Percentiles rank a stretch among this genome's conserved stretches.
These are phyloP conservation scores for Cylindrotheca closterium DNA, from an alignment of 108 stramenopile species.

Conservation along the genomic window DNA sequence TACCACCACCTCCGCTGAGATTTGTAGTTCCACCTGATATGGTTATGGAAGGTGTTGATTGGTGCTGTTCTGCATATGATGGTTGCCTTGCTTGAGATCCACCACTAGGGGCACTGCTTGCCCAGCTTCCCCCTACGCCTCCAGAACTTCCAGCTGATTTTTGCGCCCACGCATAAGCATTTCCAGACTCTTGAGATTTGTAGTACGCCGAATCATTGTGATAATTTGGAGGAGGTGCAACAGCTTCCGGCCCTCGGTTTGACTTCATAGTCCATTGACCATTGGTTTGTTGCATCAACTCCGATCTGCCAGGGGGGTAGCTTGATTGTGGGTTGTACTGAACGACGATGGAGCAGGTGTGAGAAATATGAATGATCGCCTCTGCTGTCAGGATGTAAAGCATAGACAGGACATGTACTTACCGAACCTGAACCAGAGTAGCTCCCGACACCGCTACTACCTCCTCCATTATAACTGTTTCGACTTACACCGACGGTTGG, in stretches of 20 bases:
- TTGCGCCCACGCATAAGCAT: conserved; percentile 59
- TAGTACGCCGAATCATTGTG: conserved; percentile 63
- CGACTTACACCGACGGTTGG: conserved; percentile 22
- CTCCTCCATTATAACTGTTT: too few relatives aligned
- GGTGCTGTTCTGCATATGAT: conserved; percentile 17
- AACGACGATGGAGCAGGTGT: not conserved
- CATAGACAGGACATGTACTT: conserved; percentile 3
- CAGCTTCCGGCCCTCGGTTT: conserved; percentile 79
- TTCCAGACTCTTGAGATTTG: conserved; percentile 53
- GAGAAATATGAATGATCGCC: not conserved
- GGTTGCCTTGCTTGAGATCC: conserved; percentile 19
- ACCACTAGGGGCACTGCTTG: conserved; percentile 21
- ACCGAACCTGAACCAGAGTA: not conserved
- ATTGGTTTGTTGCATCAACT: conserved; percentile 67
- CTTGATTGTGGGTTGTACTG: not conserved
- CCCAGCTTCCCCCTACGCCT: conserved; percentile 72
- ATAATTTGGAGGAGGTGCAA: conserved; percentile 31
- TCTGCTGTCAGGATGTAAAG: not conserved
- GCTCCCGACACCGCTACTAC: too few relatives aligned
- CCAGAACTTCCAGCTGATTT: conserved; percentile 24
- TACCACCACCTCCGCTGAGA: conserved; percentile 25
- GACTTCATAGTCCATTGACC: conserved; percentile 91
- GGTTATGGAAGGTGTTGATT: conserved; percentile 35
- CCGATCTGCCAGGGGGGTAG: conserved; percentile 67
- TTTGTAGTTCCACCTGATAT: conserved; percentile 14